Evolutionary conservation across 139 green algal species (phyloP), one percentile per base, ranked within the genome.

Genomic region (Limnomonas spitsbergensis): DNA sequence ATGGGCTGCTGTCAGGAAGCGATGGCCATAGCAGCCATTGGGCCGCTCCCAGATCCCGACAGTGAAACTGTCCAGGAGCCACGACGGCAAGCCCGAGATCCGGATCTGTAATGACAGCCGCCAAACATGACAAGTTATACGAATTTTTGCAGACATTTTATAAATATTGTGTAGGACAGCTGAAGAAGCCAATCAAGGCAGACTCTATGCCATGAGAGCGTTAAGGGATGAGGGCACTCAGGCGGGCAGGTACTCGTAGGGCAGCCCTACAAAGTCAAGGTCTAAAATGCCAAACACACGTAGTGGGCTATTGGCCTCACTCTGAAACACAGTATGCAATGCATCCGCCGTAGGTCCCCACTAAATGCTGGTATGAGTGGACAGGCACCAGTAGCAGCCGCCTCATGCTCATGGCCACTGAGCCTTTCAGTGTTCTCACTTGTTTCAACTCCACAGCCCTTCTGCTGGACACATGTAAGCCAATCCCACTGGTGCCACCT

Each of bases 21-120:
- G 56, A 9, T 70, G 24, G 56, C 56, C 56, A 70, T 70, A 70
- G 29, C 56, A 70, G 56, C 56, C 56, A 14, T 7, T 38, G 9
- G 56, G 56, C 7, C 56, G 56, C 29, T 70, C 56, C 56, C 56
- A 70, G 14, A 70, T 32, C n/a, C 56, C 27, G n/a, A 70, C 7
- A 14, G 56, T 70, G 56, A 36, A 70, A 20, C 29, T 36, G 9
- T 24, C 9, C 27, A 70, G 56, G 7, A 70, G 29, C 56, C 4
- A 7, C 29, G 9, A 37, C 4, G 56, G 56, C 56, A 70, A 20
- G 56, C 56, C 56, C 4, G 56, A 70, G 29, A 70, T 37, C 14
- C 56, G 56, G 27, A 70, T 20, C 56, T 70, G 29, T 9, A 36
- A 32, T 35, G 56, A 7, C 9, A 9, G 7, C n/a, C 20, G 47